phyloP scores from a whole-genome alignment of 1,284 basidiomycete species.

The Laetiporus sulphureus region DNA sequence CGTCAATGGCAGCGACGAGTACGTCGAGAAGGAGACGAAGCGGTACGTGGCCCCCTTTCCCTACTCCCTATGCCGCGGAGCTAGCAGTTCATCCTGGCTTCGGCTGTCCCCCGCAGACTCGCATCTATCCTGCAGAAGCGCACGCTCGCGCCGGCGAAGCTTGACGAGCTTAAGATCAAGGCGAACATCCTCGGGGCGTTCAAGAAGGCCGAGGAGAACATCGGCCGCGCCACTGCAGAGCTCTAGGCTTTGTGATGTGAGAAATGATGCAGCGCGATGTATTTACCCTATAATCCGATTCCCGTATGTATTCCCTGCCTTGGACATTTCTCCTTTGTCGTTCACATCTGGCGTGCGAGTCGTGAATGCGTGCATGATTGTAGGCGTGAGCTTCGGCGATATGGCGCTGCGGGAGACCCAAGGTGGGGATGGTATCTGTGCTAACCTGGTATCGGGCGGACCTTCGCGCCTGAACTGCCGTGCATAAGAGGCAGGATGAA shows the following conservation, averaged over 20 bases:
- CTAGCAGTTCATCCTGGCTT: neutral
- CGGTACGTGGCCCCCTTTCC: constrained; percentile 44
- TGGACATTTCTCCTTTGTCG: too few species aligned
- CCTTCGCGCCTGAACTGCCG: too few species aligned
- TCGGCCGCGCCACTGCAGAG: constrained; percentile 4
- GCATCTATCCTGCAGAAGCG: constrained; percentile 69
- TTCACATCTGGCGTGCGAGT: too few species aligned
- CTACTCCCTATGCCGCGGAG: neutral
- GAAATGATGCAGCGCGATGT: too few species aligned
- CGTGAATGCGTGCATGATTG: too few species aligned
- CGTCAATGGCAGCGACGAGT: constrained; percentile 62
- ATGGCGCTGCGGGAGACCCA: too few species aligned
- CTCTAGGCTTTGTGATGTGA: constrained; percentile 2
- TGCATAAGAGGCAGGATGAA: too few species aligned
- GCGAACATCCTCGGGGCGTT: constrained; percentile 83
- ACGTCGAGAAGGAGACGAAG: constrained; percentile 82
- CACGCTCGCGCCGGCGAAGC: constrained; percentile 67
- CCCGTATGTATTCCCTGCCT: too few species aligned
- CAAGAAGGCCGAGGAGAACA: constrained; percentile 38
- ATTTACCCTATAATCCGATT: too few species aligned
- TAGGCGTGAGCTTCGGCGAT: too few species aligned
- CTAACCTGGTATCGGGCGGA: too few species aligned
- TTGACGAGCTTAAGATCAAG: constrained; percentile 94
- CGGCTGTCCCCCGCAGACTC: constrained; percentile 35
- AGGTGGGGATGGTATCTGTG: too few species aligned